phyloP scores from a whole-genome alignment of 2,329 filamentous ascomycete genomes.

The Sarocladium strictum region DNA sequence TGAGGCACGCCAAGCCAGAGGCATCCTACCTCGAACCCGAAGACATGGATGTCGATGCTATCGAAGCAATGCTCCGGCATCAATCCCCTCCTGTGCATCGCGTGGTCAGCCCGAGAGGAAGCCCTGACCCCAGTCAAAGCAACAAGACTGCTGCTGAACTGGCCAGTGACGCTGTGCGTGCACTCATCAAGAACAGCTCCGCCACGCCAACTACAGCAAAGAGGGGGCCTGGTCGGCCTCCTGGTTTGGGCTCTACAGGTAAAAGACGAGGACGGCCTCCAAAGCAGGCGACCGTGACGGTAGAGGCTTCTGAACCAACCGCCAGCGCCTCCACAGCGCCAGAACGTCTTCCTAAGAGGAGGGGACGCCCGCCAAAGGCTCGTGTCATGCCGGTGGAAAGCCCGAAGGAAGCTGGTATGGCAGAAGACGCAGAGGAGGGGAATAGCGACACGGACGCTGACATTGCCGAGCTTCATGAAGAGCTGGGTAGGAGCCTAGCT shows the following conservation, averaged over 20 bases:
- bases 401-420: background rate
- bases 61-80: constrained; percentile 38
- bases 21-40: constrained; percentile 45
- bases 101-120: constrained; percentile 8
- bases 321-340: constrained; percentile 1
- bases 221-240: background rate
- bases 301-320: constrained; percentile 7
- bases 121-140: constrained; percentile 7
- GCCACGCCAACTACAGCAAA: constrained; percentile 3
- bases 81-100: background rate
- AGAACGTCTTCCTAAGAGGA: constrained; percentile 7
- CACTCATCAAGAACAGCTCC: constrained; percentile 18
- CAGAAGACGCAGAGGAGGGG: background rate
- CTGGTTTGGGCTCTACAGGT: constrained; percentile 5
- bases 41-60: constrained; percentile 31
- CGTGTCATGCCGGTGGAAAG: background rate
- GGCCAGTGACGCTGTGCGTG: constrained; percentile 29
- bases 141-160: constrained; percentile 30
- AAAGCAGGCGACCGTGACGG: constrained; percentile 17
- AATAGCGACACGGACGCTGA: constrained; percentile 1
- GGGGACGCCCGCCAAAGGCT: constrained; percentile 12
- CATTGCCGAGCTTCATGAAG: background rate
- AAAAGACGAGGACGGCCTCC: constrained; percentile 27
- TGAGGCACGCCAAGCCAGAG: constrained; percentile 47
- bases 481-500: background rate